Conservation (phyloP, 495 filamentous ascomycete genomes). For the Podospora tetraspora region DNA sequence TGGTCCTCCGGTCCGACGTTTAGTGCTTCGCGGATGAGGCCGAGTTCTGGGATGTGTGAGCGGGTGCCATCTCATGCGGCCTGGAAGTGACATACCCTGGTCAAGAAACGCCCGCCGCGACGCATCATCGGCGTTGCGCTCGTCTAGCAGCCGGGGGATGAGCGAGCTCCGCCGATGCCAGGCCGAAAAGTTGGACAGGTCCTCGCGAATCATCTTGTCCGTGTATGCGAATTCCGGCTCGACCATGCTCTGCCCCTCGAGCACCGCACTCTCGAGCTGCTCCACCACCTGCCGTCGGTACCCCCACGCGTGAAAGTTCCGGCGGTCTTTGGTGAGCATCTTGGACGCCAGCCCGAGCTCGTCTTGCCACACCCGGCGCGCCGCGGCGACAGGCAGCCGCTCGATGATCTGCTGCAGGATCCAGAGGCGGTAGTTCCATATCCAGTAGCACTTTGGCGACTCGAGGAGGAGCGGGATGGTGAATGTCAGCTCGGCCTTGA, state of each 20-base stretch:
- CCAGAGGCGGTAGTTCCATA: slow-evolving; percentile 97
- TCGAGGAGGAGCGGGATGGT: slow-evolving; percentile 75
- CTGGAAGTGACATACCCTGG: slow-evolving; percentile 46
- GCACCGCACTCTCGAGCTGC: slow-evolving; percentile 55
- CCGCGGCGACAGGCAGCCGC: slow-evolving; percentile 49
- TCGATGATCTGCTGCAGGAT: slow-evolving; percentile 64
- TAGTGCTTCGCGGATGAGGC: slow-evolving; percentile 66
- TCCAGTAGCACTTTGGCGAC: slow-evolving; percentile 98
- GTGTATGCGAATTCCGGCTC: slow-evolving; percentile 87
- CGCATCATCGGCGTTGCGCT: slow-evolving; percentile 56
- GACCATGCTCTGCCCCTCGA: slow-evolving; percentile 54
- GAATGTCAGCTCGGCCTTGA: slow-evolving; percentile 66
- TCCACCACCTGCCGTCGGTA: slow-evolving; percentile 74
- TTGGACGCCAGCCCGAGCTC: slow-evolving; percentile 77
- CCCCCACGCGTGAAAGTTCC: slow-evolving; percentile 97
- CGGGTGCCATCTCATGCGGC: background rate
- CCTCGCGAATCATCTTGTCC: slow-evolving; percentile 71
- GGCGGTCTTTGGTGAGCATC: slow-evolving; percentile 78
- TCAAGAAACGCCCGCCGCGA: slow-evolving; percentile 66
- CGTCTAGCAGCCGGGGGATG: slow-evolving; percentile 67
- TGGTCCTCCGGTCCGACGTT: slow-evolving; percentile 86
- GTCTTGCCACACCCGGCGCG: slow-evolving; percentile 68
- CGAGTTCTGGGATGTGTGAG: slow-evolving; percentile 51
- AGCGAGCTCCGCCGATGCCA: slow-evolving; percentile 89
- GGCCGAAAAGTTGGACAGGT: slow-evolving; percentile 92